A percentile compares a stretch with the other conserved stretches of the same genome.
These are phyloP conservation scores for Akanthomyces dipterigenus DNA, from an alignment of 2,329 filamentous ascomycete species.

Conservation along the genomic window DNA sequence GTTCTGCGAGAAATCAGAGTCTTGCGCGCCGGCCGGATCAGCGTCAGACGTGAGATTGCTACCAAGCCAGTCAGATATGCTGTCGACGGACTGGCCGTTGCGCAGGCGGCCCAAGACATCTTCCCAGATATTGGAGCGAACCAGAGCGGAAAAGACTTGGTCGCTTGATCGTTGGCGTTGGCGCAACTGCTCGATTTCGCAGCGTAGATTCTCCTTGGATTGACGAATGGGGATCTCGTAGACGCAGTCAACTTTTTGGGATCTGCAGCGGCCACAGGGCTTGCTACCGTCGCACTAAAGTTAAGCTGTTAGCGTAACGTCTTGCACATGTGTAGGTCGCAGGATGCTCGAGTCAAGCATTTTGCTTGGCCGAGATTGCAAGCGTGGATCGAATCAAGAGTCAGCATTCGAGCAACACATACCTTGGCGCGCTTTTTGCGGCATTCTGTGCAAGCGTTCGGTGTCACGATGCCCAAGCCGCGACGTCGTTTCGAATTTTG, in stretches of 20 bases:
- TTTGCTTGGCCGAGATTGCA: background rate
- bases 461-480: conserved; percentile 50
- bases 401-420: conserved; percentile 13
- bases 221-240: conserved; percentile 58
- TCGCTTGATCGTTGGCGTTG: conserved; percentile 49
- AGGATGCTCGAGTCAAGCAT: background rate
- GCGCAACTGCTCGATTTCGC: conserved; percentile 52
- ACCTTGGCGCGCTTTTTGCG: conserved; percentile 58
- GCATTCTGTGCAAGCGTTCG: conserved; percentile 55
- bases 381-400: background rate
- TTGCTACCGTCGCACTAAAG: conserved; percentile 51
- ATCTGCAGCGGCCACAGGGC: conserved; percentile 49
- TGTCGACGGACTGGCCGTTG: conserved; percentile 46
- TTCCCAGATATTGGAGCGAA: conserved; percentile 43
- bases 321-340: too few relatives aligned
- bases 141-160: conserved; percentile 48
- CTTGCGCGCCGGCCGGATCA: conserved; percentile 23
- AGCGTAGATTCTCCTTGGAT: conserved; percentile 55
- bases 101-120: conserved; percentile 48
- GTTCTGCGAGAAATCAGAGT: conserved; percentile 21
- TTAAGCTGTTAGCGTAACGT: background rate
- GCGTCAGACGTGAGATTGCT: conserved; percentile 14
- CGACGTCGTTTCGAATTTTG: conserved; percentile 45
- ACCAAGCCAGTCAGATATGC: conserved; percentile 49
- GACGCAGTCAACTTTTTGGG: conserved; percentile 49